phyloP scores from a whole-genome alignment of 2,329 filamentous ascomycete species.

The Exophiala aquamarina region DNA sequence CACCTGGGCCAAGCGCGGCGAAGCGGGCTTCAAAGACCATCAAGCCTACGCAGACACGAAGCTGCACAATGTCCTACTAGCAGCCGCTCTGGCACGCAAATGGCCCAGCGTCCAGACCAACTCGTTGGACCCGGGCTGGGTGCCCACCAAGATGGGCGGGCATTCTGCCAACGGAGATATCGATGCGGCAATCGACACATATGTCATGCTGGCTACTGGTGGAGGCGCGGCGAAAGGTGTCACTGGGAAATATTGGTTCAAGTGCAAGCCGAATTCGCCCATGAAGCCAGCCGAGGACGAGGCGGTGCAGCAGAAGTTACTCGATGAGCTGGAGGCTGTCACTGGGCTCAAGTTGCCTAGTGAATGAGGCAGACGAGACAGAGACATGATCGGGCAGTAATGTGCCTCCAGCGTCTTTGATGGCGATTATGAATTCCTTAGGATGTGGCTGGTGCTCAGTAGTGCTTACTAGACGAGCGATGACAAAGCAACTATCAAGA shows the following conservation, averaged over 20 bases:
- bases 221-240: constrained; percentile 32
- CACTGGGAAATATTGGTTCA: constrained; percentile 43
- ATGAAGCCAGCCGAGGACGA: constrained; percentile 38
- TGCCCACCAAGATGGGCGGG: constrained; percentile 54
- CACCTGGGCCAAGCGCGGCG: constrained; percentile 36
- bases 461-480: too few species aligned
- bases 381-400: not conserved
- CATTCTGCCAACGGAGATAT: constrained; percentile 47
- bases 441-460: too few species aligned
- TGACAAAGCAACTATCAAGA: too few species aligned
- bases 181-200: constrained; percentile 49
- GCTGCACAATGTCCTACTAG: constrained; percentile 56
- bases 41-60: constrained; percentile 58
- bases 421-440: too few species aligned
- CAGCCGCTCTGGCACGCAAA: constrained; percentile 53
- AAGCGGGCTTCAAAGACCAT: constrained; percentile 28
- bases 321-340: constrained; percentile 38
- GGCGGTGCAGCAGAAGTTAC: constrained; percentile 45
- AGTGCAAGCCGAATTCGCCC: constrained; percentile 31
- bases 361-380: too few species aligned
- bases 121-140: constrained; percentile 55
- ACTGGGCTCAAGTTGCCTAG: constrained; percentile 20
- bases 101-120: constrained; percentile 49
- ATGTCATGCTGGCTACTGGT: constrained; percentile 50
- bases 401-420: too few species aligned